These are phyloP conservation scores for Murraya koenigii DNA, from an alignment of 345 rosid species.

Conservation along the genomic window DNA sequence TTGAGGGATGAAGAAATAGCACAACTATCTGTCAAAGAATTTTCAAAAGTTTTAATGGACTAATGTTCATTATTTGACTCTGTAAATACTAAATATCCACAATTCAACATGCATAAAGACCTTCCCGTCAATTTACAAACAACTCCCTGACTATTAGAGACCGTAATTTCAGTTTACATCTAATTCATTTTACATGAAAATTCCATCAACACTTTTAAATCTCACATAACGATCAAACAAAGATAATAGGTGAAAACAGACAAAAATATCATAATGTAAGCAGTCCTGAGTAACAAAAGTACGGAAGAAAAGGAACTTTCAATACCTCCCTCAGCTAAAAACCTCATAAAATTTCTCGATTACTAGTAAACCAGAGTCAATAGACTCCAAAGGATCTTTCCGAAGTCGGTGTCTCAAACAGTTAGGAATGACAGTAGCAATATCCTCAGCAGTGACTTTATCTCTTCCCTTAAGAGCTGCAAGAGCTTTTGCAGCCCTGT, in stretches of 20 bases:
- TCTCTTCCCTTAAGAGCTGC: conserved; percentile 89
- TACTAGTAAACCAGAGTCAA: conserved; percentile 87
- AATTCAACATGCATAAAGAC: neutral
- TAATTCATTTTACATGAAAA: neutral
- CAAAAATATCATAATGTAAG: neutral
- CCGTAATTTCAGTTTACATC: neutral
- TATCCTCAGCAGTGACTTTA: conserved; percentile 72
- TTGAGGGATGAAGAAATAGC: neutral
- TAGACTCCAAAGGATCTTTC: conserved; percentile 95
- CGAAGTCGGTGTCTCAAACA: conserved; percentile 96
- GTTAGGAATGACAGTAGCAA: conserved; percentile 96
- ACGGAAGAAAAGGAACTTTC: neutral
- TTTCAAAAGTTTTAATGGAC: too few species aligned
- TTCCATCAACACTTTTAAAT: neutral
- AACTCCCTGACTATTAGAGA: neutral
- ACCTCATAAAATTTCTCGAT: conserved; percentile 89
- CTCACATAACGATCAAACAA: neutral
- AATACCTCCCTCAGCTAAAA: conserved; percentile 47
- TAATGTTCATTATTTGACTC: neutral
- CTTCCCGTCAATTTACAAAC: neutral
- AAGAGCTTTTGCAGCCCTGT: conserved; percentile 95
- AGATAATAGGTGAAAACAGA: conserved; percentile 1
- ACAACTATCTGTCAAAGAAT: neutral
- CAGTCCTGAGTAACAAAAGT: conserved; percentile 4
- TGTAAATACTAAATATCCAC: too few species aligned